A percentile compares a stretch with the other conserved stretches of the same genome.
Evolutionary conservation across 2,329 filamentous ascomycete genomes (phyloP).

Genomic region (Penicillium sp.): DNA sequence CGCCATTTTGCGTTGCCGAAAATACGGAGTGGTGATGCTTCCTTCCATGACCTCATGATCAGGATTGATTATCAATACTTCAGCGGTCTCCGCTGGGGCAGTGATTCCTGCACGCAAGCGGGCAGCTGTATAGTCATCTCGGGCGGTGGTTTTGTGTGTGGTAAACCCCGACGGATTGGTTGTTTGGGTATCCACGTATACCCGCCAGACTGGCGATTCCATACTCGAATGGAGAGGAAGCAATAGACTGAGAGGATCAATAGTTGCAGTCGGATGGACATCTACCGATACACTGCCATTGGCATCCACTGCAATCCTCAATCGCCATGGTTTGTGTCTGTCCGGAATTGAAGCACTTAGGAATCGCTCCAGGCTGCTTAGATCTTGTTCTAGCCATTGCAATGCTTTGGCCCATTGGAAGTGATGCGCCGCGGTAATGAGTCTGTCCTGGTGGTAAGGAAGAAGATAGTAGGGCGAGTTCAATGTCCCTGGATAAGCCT

Average conservation of each 20-base stretch:
- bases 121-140: constrained; percentile 65
- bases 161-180: constrained; percentile 61
- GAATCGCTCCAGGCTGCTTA: constrained; percentile 22
- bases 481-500: constrained; percentile 34
- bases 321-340: constrained; percentile 32
- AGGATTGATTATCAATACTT: constrained; percentile 69
- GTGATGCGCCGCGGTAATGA: constrained; percentile 55
- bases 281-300: constrained; percentile 31
- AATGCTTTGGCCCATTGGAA: constrained; percentile 44
- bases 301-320: constrained; percentile 33
- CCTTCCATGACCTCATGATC: constrained; percentile 73
- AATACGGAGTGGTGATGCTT: constrained; percentile 74
- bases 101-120: constrained; percentile 56
- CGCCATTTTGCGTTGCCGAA: constrained; percentile 52
- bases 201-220: constrained; percentile 37
- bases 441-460: constrained; percentile 68
- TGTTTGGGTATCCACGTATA: constrained; percentile 49
- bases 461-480: constrained; percentile 71
- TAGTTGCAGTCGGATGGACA: constrained; percentile 25
- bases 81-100: constrained; percentile 45
- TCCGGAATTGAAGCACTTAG: constrained; percentile 33
- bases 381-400: constrained; percentile 28
- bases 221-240: constrained; percentile 14
- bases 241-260: constrained; percentile 24
- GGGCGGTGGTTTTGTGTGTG: constrained; percentile 75